A percentile compares a stretch with the other conserved stretches of the same genome.
phyloP scores from a whole-genome alignment of 1,284 basidiomycete genomes.

The Porodaedalea pini region DNA sequence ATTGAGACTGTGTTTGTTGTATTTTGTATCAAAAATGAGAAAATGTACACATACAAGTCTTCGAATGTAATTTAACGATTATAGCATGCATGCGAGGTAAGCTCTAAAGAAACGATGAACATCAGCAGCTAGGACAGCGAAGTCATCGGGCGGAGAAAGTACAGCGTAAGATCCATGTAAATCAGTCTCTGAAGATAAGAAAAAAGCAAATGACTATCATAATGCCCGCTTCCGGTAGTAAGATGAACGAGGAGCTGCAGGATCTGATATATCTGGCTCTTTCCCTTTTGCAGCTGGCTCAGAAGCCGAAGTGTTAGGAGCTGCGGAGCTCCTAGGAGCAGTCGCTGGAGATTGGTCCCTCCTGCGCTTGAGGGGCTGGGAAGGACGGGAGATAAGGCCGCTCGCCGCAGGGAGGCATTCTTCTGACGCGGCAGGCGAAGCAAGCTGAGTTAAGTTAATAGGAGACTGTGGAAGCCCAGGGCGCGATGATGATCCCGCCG shows the following conservation, averaged over 20 bases:
- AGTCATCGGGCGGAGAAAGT: too few species aligned
- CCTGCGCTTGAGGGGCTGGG: not conserved
- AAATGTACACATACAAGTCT: too few species aligned
- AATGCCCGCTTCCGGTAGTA: not conserved
- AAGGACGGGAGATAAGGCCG: not conserved
- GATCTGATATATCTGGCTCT: not conserved
- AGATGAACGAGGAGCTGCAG: not conserved
- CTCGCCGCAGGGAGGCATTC: not conserved
- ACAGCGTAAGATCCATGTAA: not conserved
- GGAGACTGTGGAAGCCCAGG: not conserved
- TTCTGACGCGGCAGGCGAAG: not conserved
- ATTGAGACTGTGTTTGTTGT: too few species aligned
- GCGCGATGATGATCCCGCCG: not conserved
- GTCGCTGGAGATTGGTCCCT: not conserved
- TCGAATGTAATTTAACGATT: too few species aligned
- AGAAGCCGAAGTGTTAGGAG: not conserved
- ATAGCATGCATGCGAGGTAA: too few species aligned
- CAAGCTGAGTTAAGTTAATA: not conserved
- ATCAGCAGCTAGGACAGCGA: too few species aligned
- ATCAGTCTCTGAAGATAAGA: not conserved
- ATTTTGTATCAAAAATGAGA: too few species aligned
- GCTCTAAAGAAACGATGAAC: too few species aligned
- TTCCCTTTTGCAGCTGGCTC: not conserved
- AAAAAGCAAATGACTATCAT: not conserved
- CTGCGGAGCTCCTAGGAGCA: not conserved